These are phyloP conservation scores for Aspergillus sp. DNA, from an alignment of 2,329 filamentous ascomycete genomes.

Conservation along the genomic window DNA sequence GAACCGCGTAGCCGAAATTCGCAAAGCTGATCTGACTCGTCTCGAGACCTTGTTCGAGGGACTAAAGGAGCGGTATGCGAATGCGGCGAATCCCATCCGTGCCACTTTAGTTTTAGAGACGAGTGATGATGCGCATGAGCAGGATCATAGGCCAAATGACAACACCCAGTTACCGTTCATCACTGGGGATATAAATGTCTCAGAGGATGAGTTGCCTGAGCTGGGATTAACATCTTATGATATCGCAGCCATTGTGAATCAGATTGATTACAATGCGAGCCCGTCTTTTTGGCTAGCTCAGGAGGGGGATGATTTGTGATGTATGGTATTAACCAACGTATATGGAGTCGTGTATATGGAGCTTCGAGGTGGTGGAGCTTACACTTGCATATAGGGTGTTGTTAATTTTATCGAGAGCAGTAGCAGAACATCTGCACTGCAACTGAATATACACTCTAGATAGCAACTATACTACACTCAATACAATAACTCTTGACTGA, in stretches of 20 bases:
- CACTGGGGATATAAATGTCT: neutral
- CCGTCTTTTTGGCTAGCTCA: slow-evolving; percentile 5
- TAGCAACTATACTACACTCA: too few relatives aligned
- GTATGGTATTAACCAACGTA: neutral
- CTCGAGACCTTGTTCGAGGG: slow-evolving; percentile 35
- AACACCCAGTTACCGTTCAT: neutral
- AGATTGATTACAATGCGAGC: slow-evolving; percentile 28
- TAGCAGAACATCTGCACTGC: too few relatives aligned
- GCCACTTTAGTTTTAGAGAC: neutral
- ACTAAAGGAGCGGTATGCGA: slow-evolving; percentile 28
- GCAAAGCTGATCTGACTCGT: slow-evolving; percentile 37
- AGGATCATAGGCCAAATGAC: neutral
- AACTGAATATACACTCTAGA: too few relatives aligned
- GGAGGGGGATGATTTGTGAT: neutral
- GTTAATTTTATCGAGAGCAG: too few relatives aligned
- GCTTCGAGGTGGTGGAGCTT: neutral
- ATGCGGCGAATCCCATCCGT: slow-evolving; percentile 8
- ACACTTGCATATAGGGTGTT: neutral
- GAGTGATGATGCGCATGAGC: neutral
- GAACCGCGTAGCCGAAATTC: slow-evolving; percentile 35
- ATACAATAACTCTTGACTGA: too few relatives aligned
- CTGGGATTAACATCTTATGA: slow-evolving; percentile 43
- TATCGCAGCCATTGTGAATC: slow-evolving; percentile 41
- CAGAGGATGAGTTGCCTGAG: slow-evolving; percentile 26
- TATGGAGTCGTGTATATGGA: neutral